Evolutionary conservation across 129 eudicot genomes (phyloP), one percentile per base, ranked within the genome.

Genomic region (Erigeron canadensis): DNA sequence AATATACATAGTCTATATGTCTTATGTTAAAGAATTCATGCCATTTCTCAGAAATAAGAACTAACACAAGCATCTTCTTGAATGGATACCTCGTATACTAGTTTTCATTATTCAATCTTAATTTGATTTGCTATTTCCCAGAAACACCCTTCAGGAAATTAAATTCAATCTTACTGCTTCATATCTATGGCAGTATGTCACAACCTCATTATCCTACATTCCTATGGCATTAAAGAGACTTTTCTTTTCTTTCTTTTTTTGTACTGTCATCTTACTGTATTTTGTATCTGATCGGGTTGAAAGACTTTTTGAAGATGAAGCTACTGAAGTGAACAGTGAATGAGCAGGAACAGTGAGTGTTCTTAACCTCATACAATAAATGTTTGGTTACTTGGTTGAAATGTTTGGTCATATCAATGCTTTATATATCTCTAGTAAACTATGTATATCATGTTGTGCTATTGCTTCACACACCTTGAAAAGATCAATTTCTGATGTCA

Each of bases 241-340:
- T n/a, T n/a, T n/a, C n/a, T 45, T 3, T 54, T 28, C 13, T 0
- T 8, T 6, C n/a, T 55, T 16, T 42, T n/a, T 15, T 61, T 17
- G 11, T n/a, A 16, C 47, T 28, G 55, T n/a, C 10, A 10, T 45
- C 41, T 5, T 15, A 17, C 46, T 16, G 69, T 38, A 1, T 72
- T 39, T 65, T 47, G 3, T 5, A 7, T 64, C 55, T 73, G 15
- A n/a, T 72, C 69, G 85, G 99, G 75, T 81, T 65, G 96, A 80
- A 18, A 87, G 47, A 45, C 88, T 89, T 70, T 69, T 94, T 59
- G 89, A 94, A 79, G 96, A 89, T 94, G 98, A 94, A 77, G 98
- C 98, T 42, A 90, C 96, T 1, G 97, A 94, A 77, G 98, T 89
- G 72, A 94, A 94, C 89, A 97, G 98, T 38, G 98, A 94, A 78